Evolutionary conservation across 2,329 filamentous ascomycete genomes (phyloP).

Genomic region (Thielaviopsis punctulata): DNA sequence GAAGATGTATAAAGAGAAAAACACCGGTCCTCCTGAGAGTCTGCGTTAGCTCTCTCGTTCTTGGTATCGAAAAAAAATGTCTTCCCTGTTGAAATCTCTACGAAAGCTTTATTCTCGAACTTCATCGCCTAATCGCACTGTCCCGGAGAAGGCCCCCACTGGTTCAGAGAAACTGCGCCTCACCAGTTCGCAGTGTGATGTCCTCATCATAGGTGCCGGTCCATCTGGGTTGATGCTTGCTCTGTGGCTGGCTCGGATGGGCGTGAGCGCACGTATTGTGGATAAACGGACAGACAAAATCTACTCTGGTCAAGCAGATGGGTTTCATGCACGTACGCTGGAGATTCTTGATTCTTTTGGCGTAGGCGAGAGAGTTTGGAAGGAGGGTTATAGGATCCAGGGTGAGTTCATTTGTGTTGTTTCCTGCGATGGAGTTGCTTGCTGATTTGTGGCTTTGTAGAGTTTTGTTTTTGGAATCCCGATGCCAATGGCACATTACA

Average conservation of each 20-base stretch:
- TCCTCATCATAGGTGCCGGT: slow-evolving; percentile 26
- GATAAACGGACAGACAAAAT: slow-evolving; percentile 26
- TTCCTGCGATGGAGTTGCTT: not conserved
- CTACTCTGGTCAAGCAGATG: slow-evolving; percentile 25
- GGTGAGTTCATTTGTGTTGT: slow-evolving; percentile 25
- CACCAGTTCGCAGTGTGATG: slow-evolving; percentile 16
- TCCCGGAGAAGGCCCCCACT: too few relatives aligned
- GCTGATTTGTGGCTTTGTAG: not conserved
- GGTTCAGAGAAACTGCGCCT: not conserved
- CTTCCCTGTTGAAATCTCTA: too few relatives aligned
- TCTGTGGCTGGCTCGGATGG: slow-evolving; percentile 25
- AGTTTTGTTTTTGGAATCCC: slow-evolving; percentile 39
- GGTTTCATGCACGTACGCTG: slow-evolving; percentile 44
- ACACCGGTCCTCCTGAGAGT: too few relatives aligned
- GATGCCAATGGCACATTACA: slow-evolving; percentile 37
- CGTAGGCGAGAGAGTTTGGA: slow-evolving; percentile 45
- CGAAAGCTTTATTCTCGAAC: too few relatives aligned
- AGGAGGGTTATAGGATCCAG: slow-evolving; percentile 51
- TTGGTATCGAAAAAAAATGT: too few relatives aligned
- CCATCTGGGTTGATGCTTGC: slow-evolving; percentile 27
- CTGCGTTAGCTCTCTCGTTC: too few relatives aligned
- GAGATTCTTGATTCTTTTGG: slow-evolving; percentile 62
- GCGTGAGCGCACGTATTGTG: slow-evolving; percentile 26
- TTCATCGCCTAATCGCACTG: too few relatives aligned
- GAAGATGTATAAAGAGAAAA: too few relatives aligned